Evolutionary conservation across 2,329 filamentous ascomycete species (phyloP).

Genomic region (Ilyonectria robusta): DNA sequence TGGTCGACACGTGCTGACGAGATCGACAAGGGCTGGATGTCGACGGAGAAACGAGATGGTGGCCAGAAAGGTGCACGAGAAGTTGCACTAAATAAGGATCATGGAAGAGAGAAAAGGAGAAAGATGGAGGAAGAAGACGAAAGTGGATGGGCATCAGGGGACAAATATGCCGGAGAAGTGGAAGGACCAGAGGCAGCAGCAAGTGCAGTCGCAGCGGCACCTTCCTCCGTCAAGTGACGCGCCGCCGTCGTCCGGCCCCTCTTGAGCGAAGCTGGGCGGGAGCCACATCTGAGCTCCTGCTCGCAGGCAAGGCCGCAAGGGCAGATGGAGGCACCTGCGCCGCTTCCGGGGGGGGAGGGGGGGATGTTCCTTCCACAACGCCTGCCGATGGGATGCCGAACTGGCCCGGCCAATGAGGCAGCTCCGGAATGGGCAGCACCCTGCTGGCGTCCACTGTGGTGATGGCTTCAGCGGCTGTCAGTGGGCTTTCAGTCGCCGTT

Average conservation of each 20-base stretch:
- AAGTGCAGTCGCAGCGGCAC: constrained; percentile 17
- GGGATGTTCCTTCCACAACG: constrained; percentile 2
- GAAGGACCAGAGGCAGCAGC: constrained; percentile 30
- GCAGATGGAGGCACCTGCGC: constrained; percentile 11
- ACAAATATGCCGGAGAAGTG: constrained; percentile 40
- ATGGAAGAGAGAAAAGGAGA: constrained; percentile 8
- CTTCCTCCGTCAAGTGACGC: constrained; percentile 43
- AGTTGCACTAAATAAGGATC: constrained; percentile 10
- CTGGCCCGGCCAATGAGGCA: constrained; percentile 25
- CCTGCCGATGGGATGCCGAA: constrained; percentile 32
- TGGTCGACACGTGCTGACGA: constrained; percentile 31
- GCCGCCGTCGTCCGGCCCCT: constrained; percentile 33
- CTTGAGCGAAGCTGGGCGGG: constrained; percentile 15
- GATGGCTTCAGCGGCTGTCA: constrained; percentile 6
- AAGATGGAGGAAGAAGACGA: constrained; percentile 20
- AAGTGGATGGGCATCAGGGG: constrained; percentile 12
- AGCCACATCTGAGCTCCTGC: constrained; percentile 2
- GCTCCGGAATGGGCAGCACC: constrained; percentile 18
- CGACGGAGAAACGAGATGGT: neutral
- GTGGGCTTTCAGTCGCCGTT: constrained; percentile 17
- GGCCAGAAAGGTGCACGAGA: neutral
- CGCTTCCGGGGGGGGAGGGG: constrained; percentile 21
- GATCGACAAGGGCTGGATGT: constrained; percentile 19
- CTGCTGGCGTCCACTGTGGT: constrained; percentile 6
- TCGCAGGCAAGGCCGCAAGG: neutral